Base-by-base conservation (phyloP, 352 stramenopile genomes). In the Phytophthora cryptogea region DNA sequence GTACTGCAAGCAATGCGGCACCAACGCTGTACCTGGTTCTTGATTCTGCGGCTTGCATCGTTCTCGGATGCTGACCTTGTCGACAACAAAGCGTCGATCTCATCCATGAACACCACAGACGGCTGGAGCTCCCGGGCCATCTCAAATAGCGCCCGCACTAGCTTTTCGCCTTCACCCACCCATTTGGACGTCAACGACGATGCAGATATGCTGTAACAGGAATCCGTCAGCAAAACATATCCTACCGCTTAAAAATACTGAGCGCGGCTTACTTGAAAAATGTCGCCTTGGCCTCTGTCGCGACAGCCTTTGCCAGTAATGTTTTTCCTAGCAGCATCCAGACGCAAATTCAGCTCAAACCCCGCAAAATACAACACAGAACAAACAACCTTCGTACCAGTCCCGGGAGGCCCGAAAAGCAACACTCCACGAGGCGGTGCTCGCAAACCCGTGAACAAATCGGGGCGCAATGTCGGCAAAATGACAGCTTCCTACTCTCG, bases 151-250 rank as follows among this genome's bases (percentile, higher is more conserved):
- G 89, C 89, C 20, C 90, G 69, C 28, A 99, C 85, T 26, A 99
- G 72, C 63, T 99, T 99, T 72, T 99, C 97, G 23, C 88, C 85
- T 68, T 97, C 85, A 4, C 89, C 89, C 14, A 96, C 86, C 88
- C 88, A 97, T 44, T 96, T 97, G 43, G 82, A 94, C 10, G 89
- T 96, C 39, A 97, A 65, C 4, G 86, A 88, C 5, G 89, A 96
- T 8, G 89, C 89, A 5, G 88, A 96, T 36, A 97, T 91, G 30
- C 80, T 95, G 40, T 54, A 73, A 17, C 30, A 64, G 9, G 47
- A 33, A 63, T 23, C 4, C 10, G 9, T 68, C 14, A 62, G 35
- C 45, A 37, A 23, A 23, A 46, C 20, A 14, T 40, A 68, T 26
- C 47, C 13, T 26, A 45, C 9, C 27, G 36, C 40, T 11, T 44